Conservation (phyloP, 2,329 filamentous ascomycete genomes). For the Mollisiaceae sp. region DNA sequence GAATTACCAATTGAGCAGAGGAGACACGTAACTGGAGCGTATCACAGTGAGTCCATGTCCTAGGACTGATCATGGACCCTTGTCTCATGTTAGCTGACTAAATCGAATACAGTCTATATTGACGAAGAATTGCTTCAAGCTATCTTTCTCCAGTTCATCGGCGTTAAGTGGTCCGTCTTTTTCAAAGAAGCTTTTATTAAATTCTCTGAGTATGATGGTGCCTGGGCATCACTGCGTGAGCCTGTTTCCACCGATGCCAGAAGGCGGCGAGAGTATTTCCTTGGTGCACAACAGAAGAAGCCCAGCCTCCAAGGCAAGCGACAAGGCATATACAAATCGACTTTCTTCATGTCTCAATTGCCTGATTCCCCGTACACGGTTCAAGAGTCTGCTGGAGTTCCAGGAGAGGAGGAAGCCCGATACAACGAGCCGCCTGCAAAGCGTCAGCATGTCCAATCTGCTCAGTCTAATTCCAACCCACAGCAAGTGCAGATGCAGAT, state of each 20-base stretch:
- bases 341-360: slow-evolving; percentile 41
- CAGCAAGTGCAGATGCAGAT: slow-evolving; percentile 67
- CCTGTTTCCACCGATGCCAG: slow-evolving; percentile 28
- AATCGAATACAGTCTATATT: slow-evolving; percentile 51
- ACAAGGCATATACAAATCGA: slow-evolving; percentile 35
- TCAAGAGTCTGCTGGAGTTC: slow-evolving; percentile 22
- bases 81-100: neutral
- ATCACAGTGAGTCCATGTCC: slow-evolving; percentile 47
- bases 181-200: slow-evolving; percentile 49
- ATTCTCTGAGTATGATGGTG: slow-evolving; percentile 34
- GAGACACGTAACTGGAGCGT: slow-evolving; percentile 61
- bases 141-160: slow-evolving; percentile 59
- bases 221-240: slow-evolving; percentile 34
- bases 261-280: slow-evolving; percentile 36
- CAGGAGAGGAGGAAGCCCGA: slow-evolving; percentile 37
- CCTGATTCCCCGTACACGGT: slow-evolving; percentile 26
- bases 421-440: slow-evolving; percentile 19
- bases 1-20: slow-evolving; percentile 55
- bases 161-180: slow-evolving; percentile 54
- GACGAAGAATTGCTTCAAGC: slow-evolving; percentile 63
- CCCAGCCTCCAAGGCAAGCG: slow-evolving; percentile 35
- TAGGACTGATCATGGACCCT: neutral
- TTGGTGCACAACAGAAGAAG: slow-evolving; percentile 30
- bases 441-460: neutral
- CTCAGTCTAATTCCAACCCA: slow-evolving; percentile 53